Percentiles rank a stretch among this genome's conserved stretches.
Conservation (phyloP, 2,329 filamentous ascomycete species). For the Colletotrichum cordylinicola region DNA sequence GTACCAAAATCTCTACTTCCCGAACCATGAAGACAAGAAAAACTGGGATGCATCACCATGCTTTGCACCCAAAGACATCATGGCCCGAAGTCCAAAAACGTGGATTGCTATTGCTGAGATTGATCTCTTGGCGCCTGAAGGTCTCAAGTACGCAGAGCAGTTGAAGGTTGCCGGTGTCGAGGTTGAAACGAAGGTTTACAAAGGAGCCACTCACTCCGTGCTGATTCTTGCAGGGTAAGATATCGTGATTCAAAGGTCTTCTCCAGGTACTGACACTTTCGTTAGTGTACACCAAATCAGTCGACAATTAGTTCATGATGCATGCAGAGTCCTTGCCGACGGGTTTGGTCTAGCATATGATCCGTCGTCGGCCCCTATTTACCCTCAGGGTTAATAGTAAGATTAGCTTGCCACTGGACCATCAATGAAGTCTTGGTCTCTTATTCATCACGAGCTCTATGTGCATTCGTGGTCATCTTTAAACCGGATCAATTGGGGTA, state of each 20-base stretch:
- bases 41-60: slow-evolving; percentile 39
- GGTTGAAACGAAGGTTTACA: background rate
- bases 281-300: background rate
- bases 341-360: slow-evolving; percentile 3
- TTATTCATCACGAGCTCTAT: no score
- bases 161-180: slow-evolving; percentile 18
- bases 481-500: no score
- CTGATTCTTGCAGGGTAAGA: slow-evolving; percentile 10
- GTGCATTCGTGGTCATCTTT: no score
- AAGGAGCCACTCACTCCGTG: slow-evolving; percentile 7
- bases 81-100: slow-evolving; percentile 32
- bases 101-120: slow-evolving; percentile 37
- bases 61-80: slow-evolving; percentile 26
- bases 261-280: background rate
- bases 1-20: slow-evolving; percentile 40
- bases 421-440: background rate
- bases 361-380: background rate
- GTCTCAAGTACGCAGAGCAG: slow-evolving; percentile 30
- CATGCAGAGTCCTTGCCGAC: background rate
- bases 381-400: background rate
- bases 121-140: slow-evolving; percentile 38
- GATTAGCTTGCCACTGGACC: rapidly evolving
- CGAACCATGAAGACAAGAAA: slow-evolving; percentile 25
- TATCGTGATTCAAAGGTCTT: background rate
- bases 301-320: background rate